Conservation (phyloP, 1,284 basidiomycete genomes). For the Cryptococcus sp. region DNA sequence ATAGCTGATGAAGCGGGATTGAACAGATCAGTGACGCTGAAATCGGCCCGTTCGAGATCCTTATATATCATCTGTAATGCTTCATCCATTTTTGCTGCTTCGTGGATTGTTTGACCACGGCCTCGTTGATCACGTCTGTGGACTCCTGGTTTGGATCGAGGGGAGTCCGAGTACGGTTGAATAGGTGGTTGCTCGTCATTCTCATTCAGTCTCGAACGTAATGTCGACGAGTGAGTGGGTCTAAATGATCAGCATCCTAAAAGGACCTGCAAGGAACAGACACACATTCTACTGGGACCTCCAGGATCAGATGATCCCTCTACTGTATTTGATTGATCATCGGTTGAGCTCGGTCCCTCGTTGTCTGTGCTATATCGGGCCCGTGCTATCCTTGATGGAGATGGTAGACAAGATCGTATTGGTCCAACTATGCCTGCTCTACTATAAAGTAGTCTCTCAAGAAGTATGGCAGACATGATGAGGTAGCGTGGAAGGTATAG, state of each 20-base stretch:
- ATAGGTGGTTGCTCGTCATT: neutral
- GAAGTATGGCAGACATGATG: neutral
- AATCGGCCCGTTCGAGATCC: constrained; percentile 9
- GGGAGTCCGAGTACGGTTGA: neutral
- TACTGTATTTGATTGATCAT: neutral
- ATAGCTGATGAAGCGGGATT: neutral
- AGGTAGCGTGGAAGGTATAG: too few relatives aligned
- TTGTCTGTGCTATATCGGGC: too few relatives aligned
- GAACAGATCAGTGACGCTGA: neutral
- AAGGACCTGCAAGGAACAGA: neutral
- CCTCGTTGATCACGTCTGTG: constrained; percentile 15
- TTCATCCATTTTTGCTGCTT: constrained; percentile 23
- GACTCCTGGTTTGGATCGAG: constrained; percentile 9
- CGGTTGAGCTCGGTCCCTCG: too few relatives aligned
- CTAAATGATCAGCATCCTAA: neutral
- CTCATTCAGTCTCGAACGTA: neutral
- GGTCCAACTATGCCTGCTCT: neutral
- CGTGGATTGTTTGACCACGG: constrained; percentile 30
- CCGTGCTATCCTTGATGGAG: neutral
- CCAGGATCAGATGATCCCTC: neutral
- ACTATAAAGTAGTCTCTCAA: neutral
- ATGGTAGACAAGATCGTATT: neutral
- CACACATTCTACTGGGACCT: neutral
- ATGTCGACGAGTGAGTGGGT: neutral
- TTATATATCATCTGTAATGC: constrained; percentile 21